Percentiles rank a stretch among this genome's conserved stretches.
phyloP scores from a whole-genome alignment of 2,329 filamentous ascomycete genomes.

The Blastomyces silverae region DNA sequence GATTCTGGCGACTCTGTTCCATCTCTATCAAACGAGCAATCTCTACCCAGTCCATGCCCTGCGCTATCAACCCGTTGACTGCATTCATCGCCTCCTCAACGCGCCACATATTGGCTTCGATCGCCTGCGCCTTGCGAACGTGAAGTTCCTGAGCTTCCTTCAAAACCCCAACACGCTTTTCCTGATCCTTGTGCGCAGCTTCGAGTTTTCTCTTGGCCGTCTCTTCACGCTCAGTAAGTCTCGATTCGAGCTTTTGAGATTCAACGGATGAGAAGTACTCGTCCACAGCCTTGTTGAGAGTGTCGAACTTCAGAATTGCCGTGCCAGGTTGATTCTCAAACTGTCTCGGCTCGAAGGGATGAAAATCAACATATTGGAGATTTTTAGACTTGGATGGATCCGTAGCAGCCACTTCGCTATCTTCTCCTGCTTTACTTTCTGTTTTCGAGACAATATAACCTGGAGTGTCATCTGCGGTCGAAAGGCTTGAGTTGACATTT shows the following conservation, averaged over 20 bases:
- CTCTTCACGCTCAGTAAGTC: constrained; percentile 72
- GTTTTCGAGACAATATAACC: constrained; percentile 83
- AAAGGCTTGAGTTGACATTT: constrained; percentile 62
- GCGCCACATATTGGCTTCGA: constrained; percentile 81
- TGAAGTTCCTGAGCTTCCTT: constrained; percentile 77
- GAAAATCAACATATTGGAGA: constrained; percentile 86
- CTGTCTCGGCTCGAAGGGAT: constrained; percentile 80
- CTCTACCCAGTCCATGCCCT: constrained; percentile 97
- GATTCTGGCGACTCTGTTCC: constrained; percentile 72
- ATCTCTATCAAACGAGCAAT: constrained; percentile 81
- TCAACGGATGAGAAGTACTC: constrained; percentile 97
- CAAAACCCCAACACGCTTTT: constrained; percentile 74
- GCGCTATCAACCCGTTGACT: constrained; percentile 80
- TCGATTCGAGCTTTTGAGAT: constrained; percentile 82
- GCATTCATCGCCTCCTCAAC: constrained; percentile 91
- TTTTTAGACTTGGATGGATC: constrained; percentile 30
- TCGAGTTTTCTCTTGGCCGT: constrained; percentile 78
- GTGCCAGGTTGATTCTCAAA: constrained; percentile 61
- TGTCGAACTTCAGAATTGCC: constrained; percentile 67
- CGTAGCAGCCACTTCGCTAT: constrained; percentile 36
- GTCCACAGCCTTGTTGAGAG: constrained; percentile 89
- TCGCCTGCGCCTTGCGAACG: constrained; percentile 78
- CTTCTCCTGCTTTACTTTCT: constrained; percentile 30
- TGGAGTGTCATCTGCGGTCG: constrained; percentile 56
- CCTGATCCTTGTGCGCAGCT: constrained; percentile 74